Evolutionary conservation across 768 basidiomycete genomes (phyloP), one percentile per base, ranked within the genome.

Genomic region (Russula sp.): DNA sequence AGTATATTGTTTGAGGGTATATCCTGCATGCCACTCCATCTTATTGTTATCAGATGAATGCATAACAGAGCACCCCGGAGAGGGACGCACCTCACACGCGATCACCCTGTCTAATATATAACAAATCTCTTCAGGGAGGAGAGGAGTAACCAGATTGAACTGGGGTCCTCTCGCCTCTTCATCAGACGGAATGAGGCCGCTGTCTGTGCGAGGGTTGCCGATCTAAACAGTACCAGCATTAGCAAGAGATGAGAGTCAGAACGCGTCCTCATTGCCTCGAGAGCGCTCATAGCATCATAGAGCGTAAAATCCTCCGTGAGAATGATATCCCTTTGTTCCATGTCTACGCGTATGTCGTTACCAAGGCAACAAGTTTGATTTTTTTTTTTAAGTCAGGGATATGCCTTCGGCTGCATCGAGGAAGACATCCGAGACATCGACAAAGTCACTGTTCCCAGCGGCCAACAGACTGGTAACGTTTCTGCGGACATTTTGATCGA

Each of bases 231-330:
- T 44, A 74, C 49, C 14, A 42, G 52, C n/a, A 64, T 51, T 58
- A 38, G 48, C 46, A 64, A 59, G 61, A 20, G 63, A 61, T 42
- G 42, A 42, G 51, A 64, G 67, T 66, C 66, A 67, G 57, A 69
- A 65, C 60, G 59, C 54, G 51, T 44, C 24, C 26, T 59, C 70
- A 79, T 63, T 72, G 90, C 92, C 83, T 94, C 90, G 60, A 97
- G 85, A 16, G 92, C 90, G 69, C 89, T 90, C 94, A 98, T 96
- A n/a, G 92, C 87, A 65, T 98, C 94, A 65, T 87, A 82, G 53
- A 96, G 78, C 20, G 84, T 83, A 69, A 92, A 88, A 34, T 82
- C 84, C 0, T 86, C 82, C 70, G 84, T 85, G 36, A 92, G 80
- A 7, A 94, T 64, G 63, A 93, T 76, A 42, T 79, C 79, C 14